Percentiles rank a stretch among this genome's conserved stretches.
Evolutionary conservation across 768 basidiomycete genomes (phyloP).

Genomic region (Suillus spraguei): DNA sequence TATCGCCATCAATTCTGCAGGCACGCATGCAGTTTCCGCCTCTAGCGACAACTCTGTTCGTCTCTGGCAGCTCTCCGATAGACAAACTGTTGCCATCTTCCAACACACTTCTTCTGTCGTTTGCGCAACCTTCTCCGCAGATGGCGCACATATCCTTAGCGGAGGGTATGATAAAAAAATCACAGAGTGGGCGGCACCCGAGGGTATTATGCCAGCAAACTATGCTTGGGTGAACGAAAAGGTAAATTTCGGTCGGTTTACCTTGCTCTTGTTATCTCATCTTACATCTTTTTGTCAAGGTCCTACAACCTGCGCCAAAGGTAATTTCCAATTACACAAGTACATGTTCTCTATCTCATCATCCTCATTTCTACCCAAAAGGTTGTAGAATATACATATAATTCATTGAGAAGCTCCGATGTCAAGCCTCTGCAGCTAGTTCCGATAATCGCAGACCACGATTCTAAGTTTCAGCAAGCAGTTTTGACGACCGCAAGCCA

Average conservation of each 20-base stretch:
- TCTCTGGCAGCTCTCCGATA: conserved; percentile 1
- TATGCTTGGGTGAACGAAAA: no score
- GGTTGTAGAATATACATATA: no score
- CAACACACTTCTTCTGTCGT: conserved; percentile 1
- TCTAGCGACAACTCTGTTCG: neutral
- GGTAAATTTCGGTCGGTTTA: neutral
- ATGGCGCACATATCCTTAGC: neutral
- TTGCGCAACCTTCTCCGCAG: neutral
- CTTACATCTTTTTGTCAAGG: no score
- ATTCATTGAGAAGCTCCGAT: neutral
- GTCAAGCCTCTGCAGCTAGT: no score
- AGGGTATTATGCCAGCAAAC: neutral
- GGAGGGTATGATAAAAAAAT: neutral
- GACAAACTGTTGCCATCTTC: neutral
- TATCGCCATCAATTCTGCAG: neutral
- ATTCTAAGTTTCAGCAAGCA: neutral
- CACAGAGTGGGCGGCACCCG: neutral
- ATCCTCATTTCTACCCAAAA: neutral
- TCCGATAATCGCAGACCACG: no score
- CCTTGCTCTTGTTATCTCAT: neutral
- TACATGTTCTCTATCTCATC: neutral
- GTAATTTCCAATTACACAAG: neutral
- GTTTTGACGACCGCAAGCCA: neutral
- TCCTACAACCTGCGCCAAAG: neutral
- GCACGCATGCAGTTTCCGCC: neutral